Evolutionary conservation across 2,329 filamentous ascomycete species (phyloP), one percentile per base, ranked within the genome.

Genomic region (Cytospora leucostoma): DNA sequence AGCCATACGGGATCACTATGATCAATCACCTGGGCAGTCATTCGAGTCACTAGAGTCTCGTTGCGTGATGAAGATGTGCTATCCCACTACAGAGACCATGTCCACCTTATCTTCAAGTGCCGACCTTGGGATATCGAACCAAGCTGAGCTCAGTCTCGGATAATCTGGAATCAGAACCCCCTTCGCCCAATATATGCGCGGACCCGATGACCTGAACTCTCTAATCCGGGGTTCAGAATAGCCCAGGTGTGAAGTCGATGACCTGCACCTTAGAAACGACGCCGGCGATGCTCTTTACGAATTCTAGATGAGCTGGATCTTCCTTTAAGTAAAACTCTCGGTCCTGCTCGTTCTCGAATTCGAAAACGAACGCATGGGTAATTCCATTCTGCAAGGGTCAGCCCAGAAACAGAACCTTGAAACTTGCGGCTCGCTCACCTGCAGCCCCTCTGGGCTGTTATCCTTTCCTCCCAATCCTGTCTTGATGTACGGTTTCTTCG

Each of bases 301-400:
- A 91, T 0, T 74, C 82, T 40, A 79, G 74, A 71, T 92, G 89
- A 10, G 75, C 82, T 1, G 87, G 86, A 68, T 93, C 90, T 35
- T 85, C 75, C 58, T 83, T 74, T 7, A 89, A 74, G 71, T 92
- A 93, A 69, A 91, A 92, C 65, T 87, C 81, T 54, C 88, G 78
- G 70, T 93, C 89, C 66, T 84, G 82, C 19, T 78, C 77, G 27
- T 73, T 87, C 11, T 82, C 80, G 64, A 93, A 92, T 68, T 90
- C 84, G 27, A 83, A 80, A 2, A 93, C 82, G 66, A 92, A 92
- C 0, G 80, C 87, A 71, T 93, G 89, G 0, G 87, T 87, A 57
- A 88, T 84, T 0, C 83, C 88, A 56, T 82, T 79, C 88, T 86
- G 64, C 13, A 33, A 40, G 1, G 11, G 12, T 21, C n/a, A 3